phyloP scores from a whole-genome alignment of 139 green algal species.

The Zygnema cylindricum region DNA sequence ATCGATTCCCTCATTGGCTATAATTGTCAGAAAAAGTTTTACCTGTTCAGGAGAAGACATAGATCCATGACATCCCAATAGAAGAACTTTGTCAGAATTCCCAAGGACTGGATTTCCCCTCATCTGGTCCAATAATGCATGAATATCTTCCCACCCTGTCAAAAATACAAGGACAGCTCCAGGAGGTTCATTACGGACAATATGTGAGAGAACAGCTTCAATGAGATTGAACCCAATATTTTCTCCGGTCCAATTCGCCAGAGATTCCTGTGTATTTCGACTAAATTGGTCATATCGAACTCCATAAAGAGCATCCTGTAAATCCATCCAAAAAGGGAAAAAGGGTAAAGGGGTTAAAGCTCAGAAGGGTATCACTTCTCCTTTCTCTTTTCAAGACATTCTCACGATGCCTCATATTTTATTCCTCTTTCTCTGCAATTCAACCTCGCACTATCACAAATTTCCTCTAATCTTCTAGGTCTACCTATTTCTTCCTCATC shows the following conservation, averaged over 20 bases:
- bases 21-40: neutral
- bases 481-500: no score
- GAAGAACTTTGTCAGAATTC: conserved; percentile 2
- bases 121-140: conserved; percentile 73
- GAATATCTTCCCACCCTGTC: conserved; percentile 85
- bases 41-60: conserved; percentile 73
- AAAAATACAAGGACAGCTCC: conserved; percentile 83
- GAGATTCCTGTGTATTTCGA: neutral
- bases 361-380: no score
- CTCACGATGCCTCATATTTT: no score
- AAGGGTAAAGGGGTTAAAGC: neutral
- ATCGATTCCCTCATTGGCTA: no score
- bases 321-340: no score
- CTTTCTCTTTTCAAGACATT: no score
- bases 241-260: conserved; percentile 24
- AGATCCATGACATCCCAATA: conserved; percentile 79
- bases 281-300: neutral
- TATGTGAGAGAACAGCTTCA: conserved; percentile 5
- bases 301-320: conserved; percentile 4
- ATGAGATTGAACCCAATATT: conserved; percentile 59
- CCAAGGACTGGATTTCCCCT: conserved; percentile 53
- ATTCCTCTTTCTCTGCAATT: no score
- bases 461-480: no score
- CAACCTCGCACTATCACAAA: no score
- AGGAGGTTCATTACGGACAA: neutral